A percentile compares a stretch with the other conserved stretches of the same genome.
These are phyloP conservation scores for Postia placenta DNA, from an alignment of 768 basidiomycete species.

Conservation along the genomic window DNA sequence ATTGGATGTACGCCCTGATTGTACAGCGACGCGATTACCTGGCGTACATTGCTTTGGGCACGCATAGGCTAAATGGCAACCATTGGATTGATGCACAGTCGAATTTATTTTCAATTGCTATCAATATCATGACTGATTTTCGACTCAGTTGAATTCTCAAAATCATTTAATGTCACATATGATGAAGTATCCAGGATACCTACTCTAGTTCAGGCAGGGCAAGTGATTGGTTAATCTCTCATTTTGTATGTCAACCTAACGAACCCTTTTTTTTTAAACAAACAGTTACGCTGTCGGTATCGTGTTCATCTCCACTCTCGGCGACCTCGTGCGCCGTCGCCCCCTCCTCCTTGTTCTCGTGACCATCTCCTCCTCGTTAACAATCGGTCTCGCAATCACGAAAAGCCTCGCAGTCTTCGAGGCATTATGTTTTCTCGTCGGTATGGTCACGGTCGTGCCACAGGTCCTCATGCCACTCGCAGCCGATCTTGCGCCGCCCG, in stretches of 20 bases:
- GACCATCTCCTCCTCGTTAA: conserved; percentile 46
- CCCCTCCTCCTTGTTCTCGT: conserved; percentile 60
- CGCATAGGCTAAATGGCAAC: too few species aligned
- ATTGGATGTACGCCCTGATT: too few species aligned
- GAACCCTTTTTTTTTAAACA: background rate
- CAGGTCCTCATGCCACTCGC: conserved; percentile 73
- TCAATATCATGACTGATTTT: conserved; percentile 16
- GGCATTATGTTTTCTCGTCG: conserved; percentile 63
- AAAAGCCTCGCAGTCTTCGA: conserved; percentile 55
- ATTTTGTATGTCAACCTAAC: background rate
- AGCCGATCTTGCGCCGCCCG: conserved; percentile 75
- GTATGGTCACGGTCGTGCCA: conserved; percentile 63
- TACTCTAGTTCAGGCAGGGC: conserved; percentile 66
- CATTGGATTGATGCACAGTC: too few species aligned
- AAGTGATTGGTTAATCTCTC: conserved; percentile 13
- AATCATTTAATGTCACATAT: conserved; percentile 34
- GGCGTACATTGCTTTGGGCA: too few species aligned
- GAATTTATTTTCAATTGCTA: too few species aligned
- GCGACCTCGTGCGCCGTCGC: conserved; percentile 75
- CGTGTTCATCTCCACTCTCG: conserved; percentile 72
- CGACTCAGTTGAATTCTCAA: conserved; percentile 19
- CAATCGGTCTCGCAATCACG: conserved; percentile 69
- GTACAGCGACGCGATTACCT: too few species aligned
- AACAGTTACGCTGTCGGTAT: conserved; percentile 23
- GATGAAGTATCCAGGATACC: conserved; percentile 44